Conservation (phyloP, 176 grass and related monocot genomes). For the Zizania latifolia region DNA sequence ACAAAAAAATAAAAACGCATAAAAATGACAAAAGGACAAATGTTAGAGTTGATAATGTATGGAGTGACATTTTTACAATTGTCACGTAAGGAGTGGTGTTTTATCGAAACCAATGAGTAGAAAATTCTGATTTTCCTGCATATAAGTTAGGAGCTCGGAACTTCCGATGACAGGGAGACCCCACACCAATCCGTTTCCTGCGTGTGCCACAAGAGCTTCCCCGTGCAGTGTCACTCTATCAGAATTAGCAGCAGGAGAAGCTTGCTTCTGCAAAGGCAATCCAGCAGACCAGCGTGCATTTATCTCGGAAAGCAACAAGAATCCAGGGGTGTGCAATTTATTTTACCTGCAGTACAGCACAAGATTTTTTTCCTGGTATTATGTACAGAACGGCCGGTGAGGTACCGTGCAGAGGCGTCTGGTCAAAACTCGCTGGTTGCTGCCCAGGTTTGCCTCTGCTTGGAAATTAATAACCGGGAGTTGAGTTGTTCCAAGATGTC, state of each 20-base stretch:
- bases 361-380: background rate
- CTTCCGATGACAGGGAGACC: constrained; percentile 4
- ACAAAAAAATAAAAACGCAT: too few species aligned
- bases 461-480: background rate
- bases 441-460: background rate
- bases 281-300: too few species aligned
- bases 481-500: background rate
- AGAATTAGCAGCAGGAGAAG: background rate
- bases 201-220: background rate
- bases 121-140: constrained; percentile 6
- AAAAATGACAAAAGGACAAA: too few species aligned
- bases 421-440: constrained; percentile 2
- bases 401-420: background rate
- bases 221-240: background rate
- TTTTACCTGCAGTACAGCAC: background rate
- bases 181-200: background rate
- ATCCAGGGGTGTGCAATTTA: background rate
- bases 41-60: too few species aligned
- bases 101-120: too few species aligned
- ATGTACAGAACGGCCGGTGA: background rate
- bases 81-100: too few species aligned
- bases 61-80: too few species aligned
- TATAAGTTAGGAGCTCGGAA: background rate
- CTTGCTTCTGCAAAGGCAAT: too few species aligned
- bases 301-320: too few species aligned